Conservation (phyloP, 1,139 yeast species). For the Suhomyces atakaporum region DNA sequence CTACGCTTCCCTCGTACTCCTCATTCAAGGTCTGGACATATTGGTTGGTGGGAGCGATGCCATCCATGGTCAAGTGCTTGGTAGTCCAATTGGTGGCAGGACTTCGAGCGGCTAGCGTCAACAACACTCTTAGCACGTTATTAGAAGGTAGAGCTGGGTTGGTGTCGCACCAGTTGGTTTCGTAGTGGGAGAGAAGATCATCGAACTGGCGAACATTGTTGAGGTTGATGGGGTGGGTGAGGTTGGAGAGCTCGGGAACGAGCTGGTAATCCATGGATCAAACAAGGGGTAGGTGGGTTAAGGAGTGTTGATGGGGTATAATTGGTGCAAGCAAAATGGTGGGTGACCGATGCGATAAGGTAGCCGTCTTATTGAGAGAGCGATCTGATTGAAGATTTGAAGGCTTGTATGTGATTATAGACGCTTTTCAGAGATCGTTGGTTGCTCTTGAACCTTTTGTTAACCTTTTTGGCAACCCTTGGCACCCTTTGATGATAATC, state of each 20-base stretch:
- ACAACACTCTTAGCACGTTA: slow-evolving; percentile 29
- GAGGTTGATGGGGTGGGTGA: slow-evolving; percentile 22
- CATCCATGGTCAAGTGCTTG: slow-evolving; percentile 18
- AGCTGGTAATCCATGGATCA: too few species aligned
- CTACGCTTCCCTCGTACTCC: slow-evolving; percentile 22
- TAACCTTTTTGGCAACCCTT: too few species aligned
- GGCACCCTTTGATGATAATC: too few species aligned
- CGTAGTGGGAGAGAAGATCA: slow-evolving; percentile 30
- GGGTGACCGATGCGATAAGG: slow-evolving; percentile 6
- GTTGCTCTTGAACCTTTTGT: too few species aligned
- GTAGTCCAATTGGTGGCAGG: slow-evolving; percentile 30
- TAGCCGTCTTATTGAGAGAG: too few species aligned
- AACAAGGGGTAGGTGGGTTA: too few species aligned
- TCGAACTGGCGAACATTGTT: slow-evolving; percentile 34
- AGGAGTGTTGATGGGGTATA: too few species aligned
- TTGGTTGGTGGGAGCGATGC: slow-evolving; percentile 23
- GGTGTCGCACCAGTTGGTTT: slow-evolving; percentile 18
- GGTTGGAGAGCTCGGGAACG: slow-evolving; percentile 27
- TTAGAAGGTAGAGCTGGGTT: slow-evolving; percentile 24
- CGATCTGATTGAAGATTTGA: too few species aligned
- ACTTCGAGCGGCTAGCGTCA: slow-evolving; percentile 34
- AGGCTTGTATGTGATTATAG: too few species aligned
- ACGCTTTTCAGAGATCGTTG: too few species aligned
- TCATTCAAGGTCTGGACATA: slow-evolving; percentile 22
- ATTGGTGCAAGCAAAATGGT: slow-evolving; percentile 11